Conservation (phyloP, 2,329 filamentous ascomycete species). For the Clarireedia homoeocarpa region DNA sequence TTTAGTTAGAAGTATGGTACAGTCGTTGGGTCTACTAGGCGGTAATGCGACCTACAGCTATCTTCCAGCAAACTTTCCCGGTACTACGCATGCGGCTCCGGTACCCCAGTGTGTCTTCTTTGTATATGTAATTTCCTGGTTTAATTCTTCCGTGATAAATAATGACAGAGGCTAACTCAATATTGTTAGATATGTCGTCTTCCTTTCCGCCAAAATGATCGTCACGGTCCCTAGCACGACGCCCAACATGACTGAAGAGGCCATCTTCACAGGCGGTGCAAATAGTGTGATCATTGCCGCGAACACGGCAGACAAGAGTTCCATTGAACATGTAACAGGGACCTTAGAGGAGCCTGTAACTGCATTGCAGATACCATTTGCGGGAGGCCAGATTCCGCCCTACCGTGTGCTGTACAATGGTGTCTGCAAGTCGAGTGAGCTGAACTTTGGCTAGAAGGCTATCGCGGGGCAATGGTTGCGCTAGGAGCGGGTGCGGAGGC, state of each 20-base stretch:
- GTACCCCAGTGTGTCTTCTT: background rate
- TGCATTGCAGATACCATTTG: background rate
- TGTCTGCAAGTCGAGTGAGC: background rate
- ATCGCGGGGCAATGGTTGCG: no score
- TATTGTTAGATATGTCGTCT: background rate
- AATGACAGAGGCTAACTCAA: background rate
- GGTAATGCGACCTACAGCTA: background rate
- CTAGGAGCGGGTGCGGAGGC: no score
- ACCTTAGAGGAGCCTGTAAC: background rate
- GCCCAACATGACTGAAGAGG: background rate
- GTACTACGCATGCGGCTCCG: background rate
- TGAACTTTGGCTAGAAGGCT: background rate
- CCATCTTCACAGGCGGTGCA: background rate
- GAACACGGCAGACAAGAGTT: background rate
- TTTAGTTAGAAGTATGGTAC: background rate
- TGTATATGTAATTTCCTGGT: background rate
- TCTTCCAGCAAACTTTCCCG: background rate
- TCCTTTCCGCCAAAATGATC: background rate
- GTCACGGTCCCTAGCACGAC: background rate
- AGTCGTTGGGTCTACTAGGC: background rate
- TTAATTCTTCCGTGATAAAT: background rate
- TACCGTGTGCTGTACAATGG: background rate
- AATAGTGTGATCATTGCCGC: background rate
- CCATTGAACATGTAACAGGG: background rate
- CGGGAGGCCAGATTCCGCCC: background rate